Percentiles rank a stretch among this genome's conserved stretches.
Evolutionary conservation across 441 rosid species (phyloP).

Genomic region (Euphorbia celastroides): DNA sequence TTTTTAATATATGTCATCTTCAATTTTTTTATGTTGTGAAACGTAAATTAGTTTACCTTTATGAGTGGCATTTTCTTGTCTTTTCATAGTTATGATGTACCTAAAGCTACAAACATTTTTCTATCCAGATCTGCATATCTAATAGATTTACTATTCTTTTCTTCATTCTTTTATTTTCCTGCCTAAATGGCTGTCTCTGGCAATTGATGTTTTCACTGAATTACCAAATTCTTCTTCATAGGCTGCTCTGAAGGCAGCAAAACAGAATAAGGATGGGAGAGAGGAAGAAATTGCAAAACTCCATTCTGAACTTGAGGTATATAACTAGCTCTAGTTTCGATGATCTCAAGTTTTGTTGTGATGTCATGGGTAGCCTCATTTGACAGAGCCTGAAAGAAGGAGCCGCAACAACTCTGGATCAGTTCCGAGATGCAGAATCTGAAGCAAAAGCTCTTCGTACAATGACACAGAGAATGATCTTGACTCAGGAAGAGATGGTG

Average conservation of each 20-base stretch:
- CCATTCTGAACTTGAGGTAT: conserved; percentile 69
- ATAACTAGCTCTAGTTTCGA: conserved; percentile 9
- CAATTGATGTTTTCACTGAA: not conserved
- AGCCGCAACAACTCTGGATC: conserved; percentile 47
- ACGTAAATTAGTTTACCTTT: conserved; percentile 1
- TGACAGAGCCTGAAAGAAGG: conserved; percentile 66
- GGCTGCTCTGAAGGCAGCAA: conserved; percentile 81
- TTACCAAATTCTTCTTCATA: conserved; percentile 15
- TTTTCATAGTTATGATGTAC: conserved; percentile 6
- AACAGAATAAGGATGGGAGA: conserved; percentile 61
- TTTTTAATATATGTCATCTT: not conserved
- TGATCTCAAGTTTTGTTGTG: conserved; percentile 15
- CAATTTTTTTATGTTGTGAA: conserved; percentile 7
- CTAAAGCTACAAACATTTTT: not conserved
- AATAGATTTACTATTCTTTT: not conserved
- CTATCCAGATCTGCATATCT: not conserved
- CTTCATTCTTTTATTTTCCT: not conserved
- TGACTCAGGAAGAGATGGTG: conserved; percentile 97
- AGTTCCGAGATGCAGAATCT: conserved; percentile 71
- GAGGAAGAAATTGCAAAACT: conserved; percentile 62
- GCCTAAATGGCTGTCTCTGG: conserved; percentile 14
- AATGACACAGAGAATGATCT: conserved; percentile 86
- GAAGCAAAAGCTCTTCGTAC: conserved; percentile 68
- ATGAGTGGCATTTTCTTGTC: too few species aligned
- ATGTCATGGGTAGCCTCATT: conserved; percentile 15